A percentile compares a stretch with the other conserved stretches of the same genome.
Conservation (phyloP, 257 asterid genomes). For the Solanum sitiens region DNA sequence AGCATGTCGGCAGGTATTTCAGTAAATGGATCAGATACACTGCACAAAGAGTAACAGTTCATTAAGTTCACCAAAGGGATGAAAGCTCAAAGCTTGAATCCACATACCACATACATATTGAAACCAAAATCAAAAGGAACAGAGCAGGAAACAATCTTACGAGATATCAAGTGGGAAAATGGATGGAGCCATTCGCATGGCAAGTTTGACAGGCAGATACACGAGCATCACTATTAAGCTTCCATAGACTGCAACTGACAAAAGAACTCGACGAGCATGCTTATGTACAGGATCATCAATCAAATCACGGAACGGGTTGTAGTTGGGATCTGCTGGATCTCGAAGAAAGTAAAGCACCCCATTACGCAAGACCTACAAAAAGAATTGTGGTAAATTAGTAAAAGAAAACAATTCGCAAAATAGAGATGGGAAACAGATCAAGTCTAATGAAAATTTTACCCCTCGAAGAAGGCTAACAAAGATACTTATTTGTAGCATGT, state of each 20-base stretch:
- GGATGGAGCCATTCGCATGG: conserved; percentile 82
- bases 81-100: background rate
- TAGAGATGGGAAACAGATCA: background rate
- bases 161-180: conserved; percentile 93
- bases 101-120: background rate
- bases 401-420: background rate
- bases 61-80: background rate
- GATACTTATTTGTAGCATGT: conserved; percentile 97
- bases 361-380: conserved; percentile 71
- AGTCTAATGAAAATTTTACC: conserved; percentile 31
- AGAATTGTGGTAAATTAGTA: conserved; percentile 1
- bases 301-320: conserved; percentile 96
- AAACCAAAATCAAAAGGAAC: background rate
- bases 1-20: conserved; percentile 99
- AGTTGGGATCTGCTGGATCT: conserved; percentile 98
- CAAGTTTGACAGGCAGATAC: conserved; percentile 91
- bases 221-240: conserved; percentile 97
- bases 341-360: conserved; percentile 98
- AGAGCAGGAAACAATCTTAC: conserved; percentile 40
- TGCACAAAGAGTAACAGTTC: conserved; percentile 17
- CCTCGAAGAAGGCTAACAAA: conserved; percentile 99
- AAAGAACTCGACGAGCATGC: conserved; percentile 95
- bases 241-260: conserved; percentile 92
- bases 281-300: conserved; percentile 99
- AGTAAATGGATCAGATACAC: conserved; percentile 95